Conservation (phyloP, 139 green algal species). For the Chlorella vulgaris region DNA sequence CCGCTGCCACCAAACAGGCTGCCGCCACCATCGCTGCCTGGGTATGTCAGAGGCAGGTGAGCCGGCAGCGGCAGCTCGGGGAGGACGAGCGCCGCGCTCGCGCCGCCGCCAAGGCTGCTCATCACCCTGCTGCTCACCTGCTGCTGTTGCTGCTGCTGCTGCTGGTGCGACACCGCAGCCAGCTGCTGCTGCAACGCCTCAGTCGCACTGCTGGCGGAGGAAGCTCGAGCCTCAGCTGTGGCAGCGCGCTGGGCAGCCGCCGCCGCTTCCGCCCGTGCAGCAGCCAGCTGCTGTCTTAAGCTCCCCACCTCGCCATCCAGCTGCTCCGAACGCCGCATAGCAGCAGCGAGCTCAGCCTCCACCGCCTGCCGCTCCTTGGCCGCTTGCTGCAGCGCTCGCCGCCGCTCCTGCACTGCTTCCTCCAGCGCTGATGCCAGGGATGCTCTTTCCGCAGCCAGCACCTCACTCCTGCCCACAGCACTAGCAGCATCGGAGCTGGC, state of each 20-base stretch:
- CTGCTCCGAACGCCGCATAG: background rate
- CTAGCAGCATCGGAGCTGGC: background rate
- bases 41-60: too few species aligned
- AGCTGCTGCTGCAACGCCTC: background rate
- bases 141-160: background rate
- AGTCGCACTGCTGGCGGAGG: background rate
- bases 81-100: background rate
- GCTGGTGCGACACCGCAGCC: background rate
- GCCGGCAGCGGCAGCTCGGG: background rate
- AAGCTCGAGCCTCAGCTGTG: background rate
- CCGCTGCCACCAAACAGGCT: constrained; percentile 13
- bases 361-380: background rate
- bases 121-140: background rate
- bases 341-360: background rate
- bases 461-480: background rate
- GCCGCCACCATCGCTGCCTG: background rate
- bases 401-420: background rate
- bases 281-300: background rate
- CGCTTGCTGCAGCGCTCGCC: background rate
- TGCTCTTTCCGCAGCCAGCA: background rate
- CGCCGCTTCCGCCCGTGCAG: background rate
- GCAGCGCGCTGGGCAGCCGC: background rate
- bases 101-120: background rate
- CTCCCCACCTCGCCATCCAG: background rate
- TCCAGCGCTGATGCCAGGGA: background rate